Evolutionary conservation across 2,329 filamentous ascomycete genomes (phyloP), one percentile per base, ranked within the genome.

Genomic region (Diaporthe vexans): DNA sequence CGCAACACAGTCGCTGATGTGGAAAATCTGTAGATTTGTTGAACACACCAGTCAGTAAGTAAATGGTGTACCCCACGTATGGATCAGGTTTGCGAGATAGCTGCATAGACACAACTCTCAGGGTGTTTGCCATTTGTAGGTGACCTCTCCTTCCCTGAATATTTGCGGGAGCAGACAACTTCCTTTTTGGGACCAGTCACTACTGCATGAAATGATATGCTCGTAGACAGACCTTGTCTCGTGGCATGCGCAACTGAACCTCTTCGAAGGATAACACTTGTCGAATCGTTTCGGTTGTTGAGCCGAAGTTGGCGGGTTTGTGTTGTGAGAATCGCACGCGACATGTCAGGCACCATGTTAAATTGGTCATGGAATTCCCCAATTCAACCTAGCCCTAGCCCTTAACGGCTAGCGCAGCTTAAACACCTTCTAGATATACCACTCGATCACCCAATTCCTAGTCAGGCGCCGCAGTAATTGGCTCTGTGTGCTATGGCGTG

Each of bases 401-500:
- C 13, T 8, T 67, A 67, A 43, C 63, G 63, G 63, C 15, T 67
- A 67, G 63, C 43, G 46, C 4, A 1, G 29, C 6, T 21, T 5
- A 8, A 17, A 13, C 63, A 67, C 63, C 63, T 67, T 67, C 61
- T 52, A 26, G 29, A 26, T 52, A 37, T 13, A 37, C 43, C 46
- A 67, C 63, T 26, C 17, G 13, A 67, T 67, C 63, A 67, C 46
- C 63, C 63, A 67, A 67, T 8, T 37, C 43, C 29, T 67, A 67
- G 63, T 52, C 63, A 67, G 63, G 37, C 46, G 10, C 21, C 3
- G 63, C 63, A 67, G 46, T 37, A 52, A 67, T 67, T 67, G 63
- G 63, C 63, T 54, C 35, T 1, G n/a, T 8, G n/a, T 26, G 63
- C 48, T 13, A 68, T 68, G 63, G 63, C 48, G 63, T 68, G 63